These are phyloP conservation scores for Arachis stenosperma DNA, from an alignment of 306 rosid genomes.

Conservation along the genomic window DNA sequence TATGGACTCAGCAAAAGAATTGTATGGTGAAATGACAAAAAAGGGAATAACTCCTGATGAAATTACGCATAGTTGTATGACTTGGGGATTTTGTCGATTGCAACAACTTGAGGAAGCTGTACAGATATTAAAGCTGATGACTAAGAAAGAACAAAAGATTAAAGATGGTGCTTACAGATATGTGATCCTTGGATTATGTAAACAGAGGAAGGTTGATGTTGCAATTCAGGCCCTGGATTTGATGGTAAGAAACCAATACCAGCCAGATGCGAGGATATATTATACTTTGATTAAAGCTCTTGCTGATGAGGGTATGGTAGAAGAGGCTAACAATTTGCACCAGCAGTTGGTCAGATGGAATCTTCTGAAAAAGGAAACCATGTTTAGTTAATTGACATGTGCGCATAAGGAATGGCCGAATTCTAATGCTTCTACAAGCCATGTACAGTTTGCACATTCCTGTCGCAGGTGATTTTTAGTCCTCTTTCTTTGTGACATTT, in stretches of 20 bases:
- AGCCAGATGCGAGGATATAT: constrained; percentile 60
- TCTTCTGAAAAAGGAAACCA: constrained; percentile 49
- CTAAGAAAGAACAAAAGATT: constrained; percentile 44
- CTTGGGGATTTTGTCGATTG: constrained; percentile 62
- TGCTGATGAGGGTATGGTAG: constrained; percentile 72
- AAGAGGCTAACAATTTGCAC: constrained; percentile 74
- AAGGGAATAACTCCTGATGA: constrained; percentile 70
- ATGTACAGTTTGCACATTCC: constrained; percentile 35
- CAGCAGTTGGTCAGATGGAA: constrained; percentile 62
- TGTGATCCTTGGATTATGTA: constrained; percentile 73
- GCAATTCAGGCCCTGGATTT: constrained; percentile 75
- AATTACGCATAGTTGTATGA: constrained; percentile 69
- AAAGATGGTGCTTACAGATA: constrained; percentile 51
- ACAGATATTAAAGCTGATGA: constrained; percentile 56
- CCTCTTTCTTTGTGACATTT: constrained; percentile 28
- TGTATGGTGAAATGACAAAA: constrained; percentile 61
- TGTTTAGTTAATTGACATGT: constrained; percentile 41
- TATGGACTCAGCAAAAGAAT: constrained; percentile 64
- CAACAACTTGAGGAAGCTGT: constrained; percentile 66
- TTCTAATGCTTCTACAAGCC: constrained; percentile 26
- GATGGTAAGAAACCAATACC: constrained; percentile 65
- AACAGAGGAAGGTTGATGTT: constrained; percentile 57
- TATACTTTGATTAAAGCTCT: constrained; percentile 60
- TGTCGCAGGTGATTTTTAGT: constrained; percentile 34
- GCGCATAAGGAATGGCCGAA: constrained; percentile 39